Base-by-base conservation (phyloP, 805 yeast species). In the Debaryomyces maramus region DNA sequence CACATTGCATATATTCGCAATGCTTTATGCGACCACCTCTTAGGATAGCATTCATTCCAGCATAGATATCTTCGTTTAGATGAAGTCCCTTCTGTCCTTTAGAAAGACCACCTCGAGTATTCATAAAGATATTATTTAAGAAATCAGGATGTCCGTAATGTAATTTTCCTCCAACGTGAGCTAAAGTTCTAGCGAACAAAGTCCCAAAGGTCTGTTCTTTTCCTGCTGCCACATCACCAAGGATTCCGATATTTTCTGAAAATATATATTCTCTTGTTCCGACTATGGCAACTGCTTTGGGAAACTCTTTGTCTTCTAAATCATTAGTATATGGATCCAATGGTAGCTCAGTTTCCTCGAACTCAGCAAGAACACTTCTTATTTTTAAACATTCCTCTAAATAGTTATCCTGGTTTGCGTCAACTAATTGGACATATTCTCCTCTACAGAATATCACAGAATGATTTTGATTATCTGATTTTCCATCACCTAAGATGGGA, bases 141-240 rank as follows among this genome's bases (percentile, higher is more conserved):
- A 85, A 85, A 76, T 85, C 95, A 39, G 95, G 95, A 65, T 85
- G 93, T 62, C 95, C 95, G 67, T 85, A 85, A 72, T 85, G 93
- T 56, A 85, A 73, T 55, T 85, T 85, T 59, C 90, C 93, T 58
- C 93, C 93, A 60, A 85, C 77, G 68, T 83, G 88, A 46, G 91
- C 83, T 55, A 85, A 70, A 17, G 93, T 85, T 73, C 95, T 77
- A 9, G 93, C 87, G 55, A 84, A 85, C 52, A 85, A 67, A 0
- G 95, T 85, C 69, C 95, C 95, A 58, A 85, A 85, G 40, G 93
- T 85, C 66, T 85, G 95, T 71, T 85, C 95, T 61, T 85, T 85
- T 67, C 93, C 93, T 34, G 95, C 95, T 38, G 95, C 95, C 58
- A 85, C 85, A 69, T 85, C 95, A 70, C 93, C 95, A 39, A 85